Evolutionary conservation across 1,284 basidiomycete species (phyloP), one percentile per base, ranked within the genome.

Genomic region (Tilletia setariae): DNA sequence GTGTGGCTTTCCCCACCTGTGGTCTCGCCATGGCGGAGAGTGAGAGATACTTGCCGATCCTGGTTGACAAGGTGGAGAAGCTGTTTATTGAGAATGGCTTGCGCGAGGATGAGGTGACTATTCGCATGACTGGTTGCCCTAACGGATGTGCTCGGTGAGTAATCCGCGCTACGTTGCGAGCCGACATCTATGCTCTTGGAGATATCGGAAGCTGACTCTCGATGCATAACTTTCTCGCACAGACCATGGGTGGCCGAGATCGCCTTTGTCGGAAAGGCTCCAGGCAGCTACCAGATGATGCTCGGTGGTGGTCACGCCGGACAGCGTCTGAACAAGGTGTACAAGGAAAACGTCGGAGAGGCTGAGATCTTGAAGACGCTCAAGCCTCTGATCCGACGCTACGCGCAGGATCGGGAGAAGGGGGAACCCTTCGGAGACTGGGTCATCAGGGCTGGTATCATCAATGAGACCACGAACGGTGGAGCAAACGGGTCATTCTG

Each of bases 351-450:
- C 23, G 94, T 98, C 47, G 90, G 90, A 28, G 95, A 98, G 84
- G 90, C 90, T 2, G 94, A 98, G 84, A 98, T 98, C 74, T 85
- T 98, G 64, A 89, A 89, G 6, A 94, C 95, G 76, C 87, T 98
- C 56, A 83, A 84, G 72, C 92, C 93, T 0, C 93, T 98, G 90
- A 94, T 98, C 86, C 93, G 92, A 83, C 87, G 88, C 71, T 98
- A 94, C 83, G 93, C 95, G 1, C 85, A 91, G 42, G 94, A 98
- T 84, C 87, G 94, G 66, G 85, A 87, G 30, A 89, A 92, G n/a
- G 93, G 92, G 65, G 95, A 98, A 84, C 89, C 86, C 70, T 98
- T 98, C 78, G 96, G 95, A 59, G 96, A 98, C 84, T 98, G 91
- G 83, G 93, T 94, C 53, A 91, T 98, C 73, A 70, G 80, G 15